Conservation (phyloP, 139 green algal species). For the Klebsormidium nitens region DNA sequence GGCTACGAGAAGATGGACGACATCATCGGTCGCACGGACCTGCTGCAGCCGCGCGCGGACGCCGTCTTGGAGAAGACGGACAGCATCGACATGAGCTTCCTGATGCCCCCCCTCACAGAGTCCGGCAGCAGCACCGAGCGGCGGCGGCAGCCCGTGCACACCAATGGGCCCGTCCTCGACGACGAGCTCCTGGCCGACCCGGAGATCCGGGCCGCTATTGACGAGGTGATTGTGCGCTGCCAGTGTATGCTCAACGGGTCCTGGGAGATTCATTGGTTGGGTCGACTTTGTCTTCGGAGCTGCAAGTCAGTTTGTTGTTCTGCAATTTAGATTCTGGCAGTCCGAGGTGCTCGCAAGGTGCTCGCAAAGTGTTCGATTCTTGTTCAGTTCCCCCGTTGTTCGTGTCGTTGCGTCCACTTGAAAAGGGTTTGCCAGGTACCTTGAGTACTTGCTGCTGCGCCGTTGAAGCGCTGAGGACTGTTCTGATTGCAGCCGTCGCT, state of each 20-base stretch:
- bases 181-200: slow-evolving; percentile 84
- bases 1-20: slow-evolving; percentile 85
- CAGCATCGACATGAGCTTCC: slow-evolving; percentile 86
- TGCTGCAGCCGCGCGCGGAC: slow-evolving; percentile 57
- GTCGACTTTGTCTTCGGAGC: no score
- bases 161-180: slow-evolving; percentile 66
- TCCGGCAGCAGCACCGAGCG: slow-evolving; percentile 26
- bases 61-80: slow-evolving; percentile 77
- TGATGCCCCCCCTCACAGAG: slow-evolving; percentile 53
- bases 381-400: not conserved
- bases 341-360: no score
- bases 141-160: slow-evolving; percentile 43
- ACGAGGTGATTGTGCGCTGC: not conserved
- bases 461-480: no score
- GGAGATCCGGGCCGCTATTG: slow-evolving; percentile 49
- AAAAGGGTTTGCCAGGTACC: no score
- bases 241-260: not conserved
- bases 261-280: no score
- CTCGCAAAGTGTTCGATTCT: no score
- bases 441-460: no score
- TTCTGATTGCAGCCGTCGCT: no score
- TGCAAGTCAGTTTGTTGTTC: no score
- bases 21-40: slow-evolving; percentile 73
- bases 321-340: no score
- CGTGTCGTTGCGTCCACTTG: slow-evolving; percentile 2